These are phyloP conservation scores for Mitragyna speciosa DNA, from an alignment of 257 asterid species.

Conservation along the genomic window DNA sequence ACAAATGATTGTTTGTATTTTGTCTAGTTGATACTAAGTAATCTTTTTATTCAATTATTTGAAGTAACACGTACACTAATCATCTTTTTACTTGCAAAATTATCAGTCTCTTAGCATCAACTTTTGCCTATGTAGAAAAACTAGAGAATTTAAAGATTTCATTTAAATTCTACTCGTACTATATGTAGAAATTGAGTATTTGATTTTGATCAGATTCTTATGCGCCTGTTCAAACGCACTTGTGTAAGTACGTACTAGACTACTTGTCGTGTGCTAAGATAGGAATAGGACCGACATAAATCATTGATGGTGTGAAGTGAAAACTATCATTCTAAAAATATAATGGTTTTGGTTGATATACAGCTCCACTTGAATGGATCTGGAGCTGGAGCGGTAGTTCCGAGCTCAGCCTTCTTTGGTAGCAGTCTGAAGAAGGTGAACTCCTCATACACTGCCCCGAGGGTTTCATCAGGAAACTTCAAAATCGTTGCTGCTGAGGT, in stretches of 20 bases:
- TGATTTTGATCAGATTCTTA: not conserved
- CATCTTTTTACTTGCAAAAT: too few species aligned
- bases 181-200: not conserved
- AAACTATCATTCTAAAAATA: not conserved
- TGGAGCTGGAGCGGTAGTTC: constrained; percentile 35
- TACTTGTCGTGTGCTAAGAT: not conserved
- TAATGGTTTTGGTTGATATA: constrained; percentile 8
- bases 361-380: constrained; percentile 63
- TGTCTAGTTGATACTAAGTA: too few species aligned
- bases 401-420: constrained; percentile 57
- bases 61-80: too few species aligned
- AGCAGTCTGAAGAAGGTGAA: constrained; percentile 45
- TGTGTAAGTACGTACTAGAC: not conserved
- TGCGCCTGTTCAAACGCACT: not conserved
- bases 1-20: too few species aligned
- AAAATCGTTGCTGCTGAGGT: constrained; percentile 45
- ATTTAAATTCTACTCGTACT: not conserved
- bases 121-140: too few species aligned
- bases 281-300: not conserved
- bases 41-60: too few species aligned
- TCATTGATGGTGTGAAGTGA: not conserved
- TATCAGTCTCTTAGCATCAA: too few species aligned
- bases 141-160: not conserved
- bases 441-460: constrained; percentile 28
- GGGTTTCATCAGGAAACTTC: constrained; percentile 33